These are phyloP conservation scores for Discostella stelligeroides DNA, from an alignment of 108 stramenopile species.

Conservation along the genomic window DNA sequence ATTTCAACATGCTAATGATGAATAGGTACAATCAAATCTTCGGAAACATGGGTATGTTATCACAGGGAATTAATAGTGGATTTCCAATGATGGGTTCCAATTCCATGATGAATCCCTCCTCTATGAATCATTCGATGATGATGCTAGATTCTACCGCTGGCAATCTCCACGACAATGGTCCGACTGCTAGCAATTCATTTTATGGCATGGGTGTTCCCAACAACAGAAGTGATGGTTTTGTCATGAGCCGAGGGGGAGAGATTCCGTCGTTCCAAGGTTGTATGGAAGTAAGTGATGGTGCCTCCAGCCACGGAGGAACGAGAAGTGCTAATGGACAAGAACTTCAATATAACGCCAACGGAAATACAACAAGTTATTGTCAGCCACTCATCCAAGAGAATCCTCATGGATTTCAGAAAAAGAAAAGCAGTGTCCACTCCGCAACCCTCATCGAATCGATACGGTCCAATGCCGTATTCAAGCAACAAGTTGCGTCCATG, in stretches of 20 bases:
- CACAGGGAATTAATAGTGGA: too few relatives aligned
- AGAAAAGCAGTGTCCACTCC: neutral
- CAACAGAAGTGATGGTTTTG: neutral
- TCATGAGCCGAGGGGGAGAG: neutral
- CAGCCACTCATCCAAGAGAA: neutral
- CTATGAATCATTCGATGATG: too few relatives aligned
- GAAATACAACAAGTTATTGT: neutral
- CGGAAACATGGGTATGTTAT: too few relatives aligned
- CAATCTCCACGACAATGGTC: too few relatives aligned
- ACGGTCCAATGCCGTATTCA: slow-evolving; percentile 32
- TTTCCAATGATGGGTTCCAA: too few relatives aligned
- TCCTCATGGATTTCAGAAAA: neutral
- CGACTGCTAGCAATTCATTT: too few relatives aligned
- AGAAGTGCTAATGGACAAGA: neutral
- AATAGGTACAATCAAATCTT: too few relatives aligned
- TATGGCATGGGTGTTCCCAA: too few relatives aligned
- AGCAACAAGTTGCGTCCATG: slow-evolving; percentile 49
- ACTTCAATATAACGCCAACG: neutral
- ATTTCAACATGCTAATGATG: too few relatives aligned
- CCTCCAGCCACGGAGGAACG: neutral
- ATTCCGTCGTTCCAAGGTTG: neutral
- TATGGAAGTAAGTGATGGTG: neutral
- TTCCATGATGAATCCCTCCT: too few relatives aligned
- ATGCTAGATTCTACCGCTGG: too few relatives aligned
- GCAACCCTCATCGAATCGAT: slow-evolving; percentile 1